Evolutionary conservation across 1,284 basidiomycete species (phyloP).

Genomic region (Erythrobasidium hasegawianum): DNA sequence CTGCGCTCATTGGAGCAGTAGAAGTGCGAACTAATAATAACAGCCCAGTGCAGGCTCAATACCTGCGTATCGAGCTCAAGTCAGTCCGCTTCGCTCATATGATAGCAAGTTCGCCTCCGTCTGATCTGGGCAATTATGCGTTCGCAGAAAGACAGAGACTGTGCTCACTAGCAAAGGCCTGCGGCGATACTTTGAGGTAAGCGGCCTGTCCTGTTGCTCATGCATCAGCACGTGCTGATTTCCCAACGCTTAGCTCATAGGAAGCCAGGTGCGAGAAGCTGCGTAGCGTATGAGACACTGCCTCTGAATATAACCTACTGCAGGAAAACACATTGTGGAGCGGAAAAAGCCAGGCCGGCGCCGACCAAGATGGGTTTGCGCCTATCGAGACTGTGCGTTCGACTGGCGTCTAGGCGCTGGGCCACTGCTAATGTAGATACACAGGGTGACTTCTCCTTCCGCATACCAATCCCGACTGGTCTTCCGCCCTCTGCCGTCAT

Average conservation of each 20-base stretch:
- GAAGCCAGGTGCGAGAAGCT: constrained; percentile 11
- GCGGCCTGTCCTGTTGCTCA: not conserved
- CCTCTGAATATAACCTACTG: not conserved
- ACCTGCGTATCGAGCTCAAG: constrained; percentile 34
- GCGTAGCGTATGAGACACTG: not conserved
- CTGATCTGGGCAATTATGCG: not conserved
- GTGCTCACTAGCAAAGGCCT: constrained; percentile 27
- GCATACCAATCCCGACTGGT: constrained; percentile 31
- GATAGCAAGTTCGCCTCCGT: not conserved
- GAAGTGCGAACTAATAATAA: constrained; percentile 16
- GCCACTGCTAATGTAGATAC: not conserved
- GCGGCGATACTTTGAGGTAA: constrained; percentile 28
- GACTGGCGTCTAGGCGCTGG: no score
- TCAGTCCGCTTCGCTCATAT: not conserved
- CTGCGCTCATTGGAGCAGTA: constrained; percentile 25
- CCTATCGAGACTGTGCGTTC: constrained; percentile 27
- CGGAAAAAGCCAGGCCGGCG: not conserved
- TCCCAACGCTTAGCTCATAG: constrained; percentile 17
- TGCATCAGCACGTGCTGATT: not conserved
- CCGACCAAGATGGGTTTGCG: constrained; percentile 15
- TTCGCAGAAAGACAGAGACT: constrained; percentile 22
- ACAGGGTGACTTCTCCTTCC: constrained; percentile 36
- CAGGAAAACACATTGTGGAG: constrained; percentile 30
- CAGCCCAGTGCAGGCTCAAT: constrained; percentile 6
- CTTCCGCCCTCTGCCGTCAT: constrained; percentile 36